Base-by-base conservation (phyloP, 371 early-diverging fungal species). In the Mortierella sp. region DNA sequence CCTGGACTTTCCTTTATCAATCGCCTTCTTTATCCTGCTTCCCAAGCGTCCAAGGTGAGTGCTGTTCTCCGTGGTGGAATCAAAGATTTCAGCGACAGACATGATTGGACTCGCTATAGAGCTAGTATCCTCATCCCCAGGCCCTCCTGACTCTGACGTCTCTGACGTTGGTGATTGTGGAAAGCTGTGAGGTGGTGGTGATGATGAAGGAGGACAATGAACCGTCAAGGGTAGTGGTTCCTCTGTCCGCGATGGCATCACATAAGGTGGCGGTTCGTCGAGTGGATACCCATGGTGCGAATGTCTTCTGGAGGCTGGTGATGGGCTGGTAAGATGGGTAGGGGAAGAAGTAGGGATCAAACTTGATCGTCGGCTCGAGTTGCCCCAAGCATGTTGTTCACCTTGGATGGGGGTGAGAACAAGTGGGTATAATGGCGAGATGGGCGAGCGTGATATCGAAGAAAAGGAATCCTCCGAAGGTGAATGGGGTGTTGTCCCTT, bases 401-500 rank as follows among this genome's bases (percentile, higher is more conserved):
- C 45, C 53, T 27, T 51, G 45, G 18, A 45, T 45, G 18, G 45
- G 51, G 43, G 43, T 0, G 52, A 27, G 41, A 47, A 66, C 26
- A 43, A 19, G 43, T 18, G 45, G 23, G 4, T 34, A 42, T 21
- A 23, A 46, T 12, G 55, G 43, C 2, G 66, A 65, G 10, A 16
- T 26, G 6, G 64, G 71, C 14, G 71, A 59, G 43, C 27, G 42
- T 14, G 47, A 47, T 0, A 10, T 12, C 1, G 53, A 58, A 4
- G 58, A 48, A 16, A 50, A 41, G 23, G 56, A 53, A 2, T 43
- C 24, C 12, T 55, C 58, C 14, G 66, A 57, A 34, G 61, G 39
- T 5, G 69, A 53, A 18, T 41, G 48, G 16, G 24, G 9, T 12
- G 41, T n/a, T 13, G 5, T 42, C 8, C 18, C 47, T 3, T 59